These are phyloP conservation scores for Phialophora expanda DNA, from an alignment of 2,329 filamentous ascomycete species.

Conservation along the genomic window DNA sequence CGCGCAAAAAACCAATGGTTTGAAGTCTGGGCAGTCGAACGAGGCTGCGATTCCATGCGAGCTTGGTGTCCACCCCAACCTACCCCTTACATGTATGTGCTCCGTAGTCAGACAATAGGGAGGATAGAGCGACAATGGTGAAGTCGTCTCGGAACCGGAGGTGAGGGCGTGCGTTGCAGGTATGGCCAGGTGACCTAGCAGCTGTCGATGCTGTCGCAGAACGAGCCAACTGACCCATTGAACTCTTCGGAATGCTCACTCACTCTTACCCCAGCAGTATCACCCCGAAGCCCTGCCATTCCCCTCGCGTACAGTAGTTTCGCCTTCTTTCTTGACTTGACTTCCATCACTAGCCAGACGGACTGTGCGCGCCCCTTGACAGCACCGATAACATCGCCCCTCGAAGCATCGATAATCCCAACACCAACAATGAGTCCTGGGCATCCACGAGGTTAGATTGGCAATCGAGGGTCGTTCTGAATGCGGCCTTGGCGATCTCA, in stretches of 20 bases:
- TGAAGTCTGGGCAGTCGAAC: background rate
- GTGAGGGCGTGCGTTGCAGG: too few relatives aligned
- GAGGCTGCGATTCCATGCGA: background rate
- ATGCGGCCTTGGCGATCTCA: too few relatives aligned
- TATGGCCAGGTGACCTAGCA: background rate
- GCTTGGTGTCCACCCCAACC: background rate
- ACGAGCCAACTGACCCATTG: background rate
- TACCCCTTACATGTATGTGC: background rate
- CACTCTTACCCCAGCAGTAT: background rate
- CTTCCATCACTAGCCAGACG: background rate
- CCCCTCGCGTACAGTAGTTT: background rate
- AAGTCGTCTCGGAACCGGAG: background rate
- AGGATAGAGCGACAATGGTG: background rate
- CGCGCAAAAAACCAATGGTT: background rate
- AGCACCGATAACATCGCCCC: too few relatives aligned
- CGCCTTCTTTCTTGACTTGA: background rate
- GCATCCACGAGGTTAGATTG: background rate
- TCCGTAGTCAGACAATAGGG: background rate
- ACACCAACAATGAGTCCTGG: background rate
- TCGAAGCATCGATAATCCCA: background rate
- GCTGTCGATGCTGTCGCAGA: background rate
- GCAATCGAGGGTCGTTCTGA: background rate
- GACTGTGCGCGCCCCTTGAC: too few relatives aligned
- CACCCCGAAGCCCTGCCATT: background rate
- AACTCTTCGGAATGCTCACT: background rate